A percentile compares a stretch with the other conserved stretches of the same genome.
These are phyloP conservation scores for Laguncularia racemosa DNA, from an alignment of 345 rosid species.

Conservation along the genomic window DNA sequence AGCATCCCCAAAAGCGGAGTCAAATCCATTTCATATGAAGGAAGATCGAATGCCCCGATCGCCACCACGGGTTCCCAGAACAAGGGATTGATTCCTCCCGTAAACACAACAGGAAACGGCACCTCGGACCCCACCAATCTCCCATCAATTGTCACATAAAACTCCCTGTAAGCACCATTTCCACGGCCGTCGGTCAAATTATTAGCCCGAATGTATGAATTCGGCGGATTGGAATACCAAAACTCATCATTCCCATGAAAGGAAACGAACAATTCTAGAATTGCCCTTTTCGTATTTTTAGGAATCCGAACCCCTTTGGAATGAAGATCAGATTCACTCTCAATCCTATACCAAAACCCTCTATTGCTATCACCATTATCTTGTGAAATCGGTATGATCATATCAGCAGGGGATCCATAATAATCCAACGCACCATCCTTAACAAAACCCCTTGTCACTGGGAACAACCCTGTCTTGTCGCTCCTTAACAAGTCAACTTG, in stretches of 20 bases:
- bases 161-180: constrained; percentile 69
- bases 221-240: constrained; percentile 88
- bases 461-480: constrained; percentile 5
- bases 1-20: constrained; percentile 64
- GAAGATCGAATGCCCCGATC: constrained; percentile 67
- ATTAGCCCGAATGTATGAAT: constrained; percentile 50
- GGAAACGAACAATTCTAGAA: constrained; percentile 64
- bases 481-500: background rate
- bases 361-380: constrained; percentile 10
- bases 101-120: constrained; percentile 71
- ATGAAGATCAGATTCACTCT: constrained; percentile 34
- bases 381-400: constrained; percentile 46
- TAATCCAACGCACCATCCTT: constrained; percentile 7
- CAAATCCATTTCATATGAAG: constrained; percentile 68
- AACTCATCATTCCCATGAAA: constrained; percentile 88
- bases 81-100: constrained; percentile 83
- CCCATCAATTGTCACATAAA: constrained; percentile 58
- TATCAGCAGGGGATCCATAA: constrained; percentile 52
- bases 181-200: constrained; percentile 51
- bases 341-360: constrained; percentile 71
- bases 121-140: constrained; percentile 61
- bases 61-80: constrained; percentile 82
- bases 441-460: background rate
- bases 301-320: constrained; percentile 47
- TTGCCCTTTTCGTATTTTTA: constrained; percentile 37